phyloP scores from a whole-genome alignment of 768 basidiomycete species.

The Podaxis carcinomalis region DNA sequence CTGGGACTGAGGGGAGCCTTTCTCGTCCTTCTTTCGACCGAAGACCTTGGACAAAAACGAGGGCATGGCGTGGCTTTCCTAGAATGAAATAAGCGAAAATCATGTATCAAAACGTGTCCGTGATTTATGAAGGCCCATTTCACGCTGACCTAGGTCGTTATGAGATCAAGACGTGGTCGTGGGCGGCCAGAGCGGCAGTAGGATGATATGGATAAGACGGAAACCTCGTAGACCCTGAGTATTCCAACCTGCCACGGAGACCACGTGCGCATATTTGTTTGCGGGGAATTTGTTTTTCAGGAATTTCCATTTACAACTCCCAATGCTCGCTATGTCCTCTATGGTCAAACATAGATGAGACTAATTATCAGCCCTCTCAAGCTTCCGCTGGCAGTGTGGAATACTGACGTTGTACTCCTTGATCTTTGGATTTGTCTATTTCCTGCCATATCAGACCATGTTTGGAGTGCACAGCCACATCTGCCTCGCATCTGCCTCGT shows the following conservation, averaged over 20 bases:
- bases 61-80: slow-evolving; percentile 42
- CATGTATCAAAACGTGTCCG: slow-evolving; percentile 8
- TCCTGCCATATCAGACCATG: background rate
- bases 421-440: background rate
- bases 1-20: slow-evolving; percentile 28
- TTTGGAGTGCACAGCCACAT: background rate
- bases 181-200: slow-evolving; percentile 6
- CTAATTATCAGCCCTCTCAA: background rate
- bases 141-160: slow-evolving; percentile 6
- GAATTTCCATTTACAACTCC: background rate
- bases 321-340: background rate
- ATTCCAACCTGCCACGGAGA: background rate
- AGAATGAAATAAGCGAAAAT: slow-evolving; percentile 8
- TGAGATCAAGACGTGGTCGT: background rate
- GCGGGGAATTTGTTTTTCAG: background rate
- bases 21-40: slow-evolving; percentile 64
- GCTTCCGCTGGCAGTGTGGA: no score
- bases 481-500: background rate
- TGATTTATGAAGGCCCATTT: background rate
- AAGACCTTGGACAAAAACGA: slow-evolving; percentile 78
- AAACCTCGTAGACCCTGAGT: background rate
- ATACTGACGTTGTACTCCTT: background rate
- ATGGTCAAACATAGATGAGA: background rate
- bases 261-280: slow-evolving; percentile 10
- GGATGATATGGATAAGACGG: background rate